Conservation (phyloP, 31 red algal genomes). For the Odonthalia washingtoniensis region DNA sequence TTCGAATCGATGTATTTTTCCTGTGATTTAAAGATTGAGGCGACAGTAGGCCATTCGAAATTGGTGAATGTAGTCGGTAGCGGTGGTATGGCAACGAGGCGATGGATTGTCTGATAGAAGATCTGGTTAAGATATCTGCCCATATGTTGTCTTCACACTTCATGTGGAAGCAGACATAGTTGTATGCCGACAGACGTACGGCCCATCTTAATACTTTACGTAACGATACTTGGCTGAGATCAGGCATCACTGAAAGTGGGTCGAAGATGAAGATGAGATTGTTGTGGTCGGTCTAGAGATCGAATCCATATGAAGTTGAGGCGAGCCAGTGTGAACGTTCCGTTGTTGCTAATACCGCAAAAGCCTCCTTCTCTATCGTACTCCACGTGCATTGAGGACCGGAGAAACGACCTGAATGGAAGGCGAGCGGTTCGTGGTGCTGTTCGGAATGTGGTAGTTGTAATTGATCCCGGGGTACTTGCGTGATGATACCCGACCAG, state of each 20-base stretch:
- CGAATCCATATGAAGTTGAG: neutral
- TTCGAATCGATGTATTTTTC: too few relatives aligned
- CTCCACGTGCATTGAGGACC: conserved; percentile 5
- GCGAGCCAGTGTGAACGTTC: conserved; percentile 19
- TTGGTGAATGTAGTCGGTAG: too few relatives aligned
- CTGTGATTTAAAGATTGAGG: too few relatives aligned
- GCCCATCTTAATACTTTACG: conserved; percentile 46
- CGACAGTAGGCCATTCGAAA: too few relatives aligned
- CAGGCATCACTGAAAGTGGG: conserved; percentile 13
- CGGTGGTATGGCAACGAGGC: too few relatives aligned
- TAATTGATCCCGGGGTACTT: neutral
- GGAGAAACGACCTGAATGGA: conserved; percentile 18
- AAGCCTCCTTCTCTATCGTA: conserved; percentile 52
- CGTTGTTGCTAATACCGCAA: conserved; percentile 21
- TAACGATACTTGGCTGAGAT: neutral
- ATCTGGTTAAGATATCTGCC: conserved; percentile 35
- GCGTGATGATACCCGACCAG: conserved; percentile 41
- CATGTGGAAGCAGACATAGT: conserved; percentile 35
- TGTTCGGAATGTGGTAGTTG: neutral
- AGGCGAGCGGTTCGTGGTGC: conserved; percentile 29
- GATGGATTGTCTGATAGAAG: too few relatives aligned
- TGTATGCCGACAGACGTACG: conserved; percentile 23
- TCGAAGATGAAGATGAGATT: conserved; percentile 24
- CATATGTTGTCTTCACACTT: neutral
- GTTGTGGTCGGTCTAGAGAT: conserved; percentile 10